Evolutionary conservation across 805 yeast species (phyloP).

Genomic region (Wickerhamomyces strasburgensis): DNA sequence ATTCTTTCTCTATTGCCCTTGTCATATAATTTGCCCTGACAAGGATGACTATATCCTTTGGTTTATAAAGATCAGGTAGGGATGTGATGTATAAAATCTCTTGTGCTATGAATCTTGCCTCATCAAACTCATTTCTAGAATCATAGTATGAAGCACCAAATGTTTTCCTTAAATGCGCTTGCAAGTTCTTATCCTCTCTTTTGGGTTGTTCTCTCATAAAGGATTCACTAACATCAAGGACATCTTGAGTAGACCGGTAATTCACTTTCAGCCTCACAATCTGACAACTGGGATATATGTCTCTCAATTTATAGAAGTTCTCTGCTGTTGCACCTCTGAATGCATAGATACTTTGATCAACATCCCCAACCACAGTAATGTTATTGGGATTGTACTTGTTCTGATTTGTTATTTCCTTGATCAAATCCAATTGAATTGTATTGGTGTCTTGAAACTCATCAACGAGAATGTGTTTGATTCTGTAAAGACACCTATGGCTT

Average conservation of each 20-base stretch:
- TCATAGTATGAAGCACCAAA: conserved; percentile 44
- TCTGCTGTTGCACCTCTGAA: conserved; percentile 74
- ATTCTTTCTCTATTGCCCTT: conserved; percentile 56
- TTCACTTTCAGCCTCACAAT: conserved; percentile 54
- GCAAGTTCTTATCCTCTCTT: conserved; percentile 39
- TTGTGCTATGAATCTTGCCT: conserved; percentile 53
- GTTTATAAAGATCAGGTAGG: conserved; percentile 41
- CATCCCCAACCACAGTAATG: conserved; percentile 91
- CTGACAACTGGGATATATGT: conserved; percentile 30
- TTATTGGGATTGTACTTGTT: conserved; percentile 40
- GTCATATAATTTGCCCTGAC: conserved; percentile 63
- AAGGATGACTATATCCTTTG: conserved; percentile 66
- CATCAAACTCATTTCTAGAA: conserved; percentile 40
- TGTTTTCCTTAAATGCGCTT: conserved; percentile 39
- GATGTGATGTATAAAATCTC: conserved; percentile 47
- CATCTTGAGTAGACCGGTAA: conserved; percentile 72
- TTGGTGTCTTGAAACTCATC: conserved; percentile 97
- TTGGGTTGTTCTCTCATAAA: conserved; percentile 58
- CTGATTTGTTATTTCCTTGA: conserved; percentile 45
- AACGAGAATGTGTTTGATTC: conserved; percentile 66
- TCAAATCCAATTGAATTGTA: conserved; percentile 63
- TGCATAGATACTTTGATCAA: conserved; percentile 91
- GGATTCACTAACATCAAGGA: conserved; percentile 58
- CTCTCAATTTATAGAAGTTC: conserved; percentile 58
- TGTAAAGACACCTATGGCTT: conserved; percentile 12